Conservation (phyloP, 768 basidiomycete genomes). For the Lactarius sp. region DNA sequence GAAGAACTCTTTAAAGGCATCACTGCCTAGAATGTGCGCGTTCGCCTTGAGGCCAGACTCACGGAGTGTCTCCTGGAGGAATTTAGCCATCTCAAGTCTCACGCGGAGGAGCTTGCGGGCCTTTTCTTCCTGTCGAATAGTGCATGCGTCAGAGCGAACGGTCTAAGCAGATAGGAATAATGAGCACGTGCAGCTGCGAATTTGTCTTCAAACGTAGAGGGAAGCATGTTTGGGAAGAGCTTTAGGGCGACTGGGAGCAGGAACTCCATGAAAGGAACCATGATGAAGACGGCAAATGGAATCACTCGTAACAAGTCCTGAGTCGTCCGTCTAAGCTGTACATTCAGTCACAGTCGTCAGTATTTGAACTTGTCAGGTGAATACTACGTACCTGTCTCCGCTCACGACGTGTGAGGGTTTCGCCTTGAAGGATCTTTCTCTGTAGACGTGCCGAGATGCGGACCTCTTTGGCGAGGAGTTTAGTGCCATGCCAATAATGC, state of each 20-base stretch:
- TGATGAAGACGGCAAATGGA: constrained; percentile 90
- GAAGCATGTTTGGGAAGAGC: constrained; percentile 98
- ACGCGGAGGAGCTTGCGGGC: constrained; percentile 92
- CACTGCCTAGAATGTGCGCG: constrained; percentile 87
- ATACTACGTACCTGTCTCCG: constrained; percentile 67
- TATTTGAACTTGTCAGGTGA: background rate
- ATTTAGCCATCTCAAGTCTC: constrained; percentile 97
- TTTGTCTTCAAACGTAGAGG: constrained; percentile 97
- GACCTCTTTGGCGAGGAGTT: constrained; percentile 91
- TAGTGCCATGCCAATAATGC: constrained; percentile 97
- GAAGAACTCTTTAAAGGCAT: constrained; percentile 99
- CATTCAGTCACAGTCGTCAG: background rate
- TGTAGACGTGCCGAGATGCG: constrained; percentile 84
- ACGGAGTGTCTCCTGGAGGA: constrained; percentile 93
- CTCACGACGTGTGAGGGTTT: constrained; percentile 86
- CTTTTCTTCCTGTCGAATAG: constrained; percentile 76
- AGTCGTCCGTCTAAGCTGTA: constrained; percentile 85
- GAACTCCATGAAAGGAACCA: constrained; percentile 98
- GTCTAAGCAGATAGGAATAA: background rate
- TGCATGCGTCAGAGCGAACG: background rate
- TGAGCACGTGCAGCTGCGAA: constrained; percentile 70
- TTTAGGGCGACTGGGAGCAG: constrained; percentile 94
- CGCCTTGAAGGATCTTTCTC: constrained; percentile 90
- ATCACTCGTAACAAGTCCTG: constrained; percentile 89
- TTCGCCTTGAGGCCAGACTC: constrained; percentile 92